Evolutionary conservation across 345 rosid genomes (phyloP).

Genomic region (Fremontodendron californicum): DNA sequence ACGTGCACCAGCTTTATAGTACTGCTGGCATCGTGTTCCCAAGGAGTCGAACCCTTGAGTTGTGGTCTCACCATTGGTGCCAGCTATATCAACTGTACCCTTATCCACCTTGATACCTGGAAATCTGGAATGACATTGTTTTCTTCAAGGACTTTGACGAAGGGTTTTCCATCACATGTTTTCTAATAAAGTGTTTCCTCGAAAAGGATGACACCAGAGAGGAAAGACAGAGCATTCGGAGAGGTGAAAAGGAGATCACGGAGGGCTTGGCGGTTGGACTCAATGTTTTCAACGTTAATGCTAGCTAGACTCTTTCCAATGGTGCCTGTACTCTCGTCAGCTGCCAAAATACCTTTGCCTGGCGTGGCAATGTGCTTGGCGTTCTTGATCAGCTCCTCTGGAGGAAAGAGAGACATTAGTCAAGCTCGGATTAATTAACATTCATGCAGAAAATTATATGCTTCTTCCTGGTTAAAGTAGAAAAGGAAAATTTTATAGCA

Average conservation of each 20-base stretch:
- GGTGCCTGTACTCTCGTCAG: constrained; percentile 97
- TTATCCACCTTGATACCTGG: constrained; percentile 97
- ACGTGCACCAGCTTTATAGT: constrained; percentile 87
- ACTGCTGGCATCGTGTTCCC: constrained; percentile 73
- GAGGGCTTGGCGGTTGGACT: constrained; percentile 90
- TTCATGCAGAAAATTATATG: background rate
- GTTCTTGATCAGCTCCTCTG: constrained; percentile 88
- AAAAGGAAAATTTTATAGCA: background rate
- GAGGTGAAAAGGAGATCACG: constrained; percentile 90
- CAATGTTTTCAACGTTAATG: constrained; percentile 87
- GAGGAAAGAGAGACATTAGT: constrained; percentile 8
- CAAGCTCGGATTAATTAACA: background rate
- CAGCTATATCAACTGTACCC: constrained; percentile 83
- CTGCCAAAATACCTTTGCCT: constrained; percentile 91
- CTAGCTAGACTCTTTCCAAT: constrained; percentile 89
- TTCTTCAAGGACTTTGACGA: constrained; percentile 76
- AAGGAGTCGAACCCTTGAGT: constrained; percentile 88
- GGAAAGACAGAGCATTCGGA: constrained; percentile 56
- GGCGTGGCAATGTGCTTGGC: constrained; percentile 94
- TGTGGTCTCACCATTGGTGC: constrained; percentile 84
- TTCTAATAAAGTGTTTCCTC: constrained; percentile 96
- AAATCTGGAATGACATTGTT: constrained; percentile 74
- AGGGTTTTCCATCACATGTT: constrained; percentile 66
- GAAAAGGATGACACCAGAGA: constrained; percentile 91
- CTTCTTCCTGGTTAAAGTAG: background rate